Evolutionary conservation across 129 eudicot species (phyloP).

Genomic region (Saposhnikovia divaricata): DNA sequence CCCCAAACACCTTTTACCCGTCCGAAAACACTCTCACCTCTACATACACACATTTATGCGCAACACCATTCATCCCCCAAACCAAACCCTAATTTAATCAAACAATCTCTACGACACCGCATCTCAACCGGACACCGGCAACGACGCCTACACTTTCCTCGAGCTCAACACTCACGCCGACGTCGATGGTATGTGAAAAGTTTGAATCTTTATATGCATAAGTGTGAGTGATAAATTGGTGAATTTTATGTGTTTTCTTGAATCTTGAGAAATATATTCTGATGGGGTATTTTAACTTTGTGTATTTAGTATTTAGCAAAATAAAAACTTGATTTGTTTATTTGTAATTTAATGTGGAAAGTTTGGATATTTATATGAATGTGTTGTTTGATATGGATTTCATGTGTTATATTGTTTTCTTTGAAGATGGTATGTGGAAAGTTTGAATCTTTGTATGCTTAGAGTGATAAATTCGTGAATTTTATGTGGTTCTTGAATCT

Average conservation of each 20-base stretch:
- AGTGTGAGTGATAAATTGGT: neutral
- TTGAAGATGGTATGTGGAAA: neutral
- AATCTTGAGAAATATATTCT: too few relatives aligned
- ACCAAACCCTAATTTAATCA: conserved; percentile 18
- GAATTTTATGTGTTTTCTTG: neutral
- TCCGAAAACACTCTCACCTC: neutral
- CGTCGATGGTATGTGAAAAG: neutral
- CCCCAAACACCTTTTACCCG: too few relatives aligned
- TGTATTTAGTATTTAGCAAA: too few relatives aligned
- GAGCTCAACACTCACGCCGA: conserved; percentile 80
- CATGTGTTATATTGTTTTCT: too few relatives aligned
- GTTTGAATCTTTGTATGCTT: neutral
- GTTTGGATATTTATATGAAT: too few relatives aligned
- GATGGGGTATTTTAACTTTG: too few relatives aligned
- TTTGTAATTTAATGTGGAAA: too few relatives aligned
- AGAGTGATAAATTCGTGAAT: neutral
- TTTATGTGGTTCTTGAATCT: too few relatives aligned
- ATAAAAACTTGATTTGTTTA: too few relatives aligned
- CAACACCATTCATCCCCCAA: neutral
- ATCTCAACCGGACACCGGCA: conserved; percentile 87
- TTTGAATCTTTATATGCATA: neutral
- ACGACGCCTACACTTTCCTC: conserved; percentile 86
- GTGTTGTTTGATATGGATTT: too few relatives aligned
- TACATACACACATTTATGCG: neutral
- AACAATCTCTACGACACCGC: conserved; percentile 82